Evolutionary conservation across 1,284 basidiomycete genomes (phyloP), one percentile per base, ranked within the genome.

Genomic region (Puccinia horiana): DNA sequence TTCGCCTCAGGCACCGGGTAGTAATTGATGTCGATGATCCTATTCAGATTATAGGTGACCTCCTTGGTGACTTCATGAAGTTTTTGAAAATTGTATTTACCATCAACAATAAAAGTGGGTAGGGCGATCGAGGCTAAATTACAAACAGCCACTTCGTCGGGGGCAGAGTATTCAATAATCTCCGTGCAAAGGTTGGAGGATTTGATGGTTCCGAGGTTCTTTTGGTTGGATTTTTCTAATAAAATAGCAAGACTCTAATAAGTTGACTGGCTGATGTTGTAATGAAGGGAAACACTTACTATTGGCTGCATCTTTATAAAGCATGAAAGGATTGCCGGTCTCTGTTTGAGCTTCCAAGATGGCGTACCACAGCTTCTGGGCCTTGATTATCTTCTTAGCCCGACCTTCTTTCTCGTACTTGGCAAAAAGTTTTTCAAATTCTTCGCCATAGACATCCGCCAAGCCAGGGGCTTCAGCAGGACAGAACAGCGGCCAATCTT

Each of bases 161-260:
- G 96, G 16, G 96, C 91, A 76, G 94, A 96, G 89, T 98, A 99
- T 88, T 99, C 95, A 87, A 99, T 94, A 87, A 99, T 99, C 88
- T 99, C 97, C 16, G 96, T 98, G 90, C 97, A 99, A 65, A 99
- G 89, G 88, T 99, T 99, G 83, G 96, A 98, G 6, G 94, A 97
- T 90, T 98, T 99, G 92, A 99, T 99, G 26, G 94, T 97, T 73
- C 97, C 97, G 56, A 99, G 91, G 88, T 99, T 98, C 89, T 96
- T 93, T 88, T 99, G 97, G 89, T 99, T 99, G 23, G 49, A 81
- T 44, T 67, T 73, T 32, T 70, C 40, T 67, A 18, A 23, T 29
- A 23, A 40, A 14, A n/a, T n/a, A 40, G 32, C 23, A 35, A 52
- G 0, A 88, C 92, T 82, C 49, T n/a, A n/a, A 23, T 16, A 42